Conservation (phyloP, 805 yeast genomes). For the Barnettozyma siamensis region DNA sequence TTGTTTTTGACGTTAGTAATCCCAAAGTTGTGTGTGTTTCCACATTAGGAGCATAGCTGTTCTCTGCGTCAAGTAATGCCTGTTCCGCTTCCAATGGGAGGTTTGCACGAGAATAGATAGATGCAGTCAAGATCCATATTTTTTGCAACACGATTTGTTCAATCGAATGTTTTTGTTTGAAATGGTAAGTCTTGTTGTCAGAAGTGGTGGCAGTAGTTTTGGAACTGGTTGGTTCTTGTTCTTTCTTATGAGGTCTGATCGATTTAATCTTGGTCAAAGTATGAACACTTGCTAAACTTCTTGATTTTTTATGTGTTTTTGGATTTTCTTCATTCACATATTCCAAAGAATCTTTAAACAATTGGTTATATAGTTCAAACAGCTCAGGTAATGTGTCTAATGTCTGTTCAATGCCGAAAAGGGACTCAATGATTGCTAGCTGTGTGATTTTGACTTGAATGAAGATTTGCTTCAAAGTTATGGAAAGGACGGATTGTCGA, state of each 20-base stretch:
- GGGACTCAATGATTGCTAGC: constrained; percentile 58
- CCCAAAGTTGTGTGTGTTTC: constrained; percentile 43
- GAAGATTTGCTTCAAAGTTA: constrained; percentile 27
- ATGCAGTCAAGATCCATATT: constrained; percentile 72
- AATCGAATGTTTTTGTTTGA: constrained; percentile 3
- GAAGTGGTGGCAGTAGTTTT: not conserved
- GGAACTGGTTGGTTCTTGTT: not conserved
- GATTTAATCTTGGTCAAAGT: constrained; percentile 13
- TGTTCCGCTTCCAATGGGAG: constrained; percentile 56
- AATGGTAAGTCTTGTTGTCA: constrained; percentile 5
- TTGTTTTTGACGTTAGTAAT: constrained; percentile 30
- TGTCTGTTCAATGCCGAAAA: constrained; percentile 52
- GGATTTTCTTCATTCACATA: constrained; percentile 6
- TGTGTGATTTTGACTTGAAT: constrained; percentile 72
- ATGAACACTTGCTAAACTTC: not conserved
- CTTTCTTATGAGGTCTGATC: constrained; percentile 6
- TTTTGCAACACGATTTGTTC: constrained; percentile 45
- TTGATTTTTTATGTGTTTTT: constrained; percentile 1
- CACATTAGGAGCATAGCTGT: constrained; percentile 38
- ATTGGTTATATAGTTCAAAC: constrained; percentile 48
- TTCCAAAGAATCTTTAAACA: constrained; percentile 33
- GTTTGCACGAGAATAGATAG: constrained; percentile 53
- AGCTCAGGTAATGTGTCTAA: constrained; percentile 62
- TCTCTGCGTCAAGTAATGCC: constrained; percentile 68
- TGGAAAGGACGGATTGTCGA: not conserved